Evolutionary conservation across 139 green algal genomes (phyloP).

Genomic region (Asterochloris sp.): DNA sequence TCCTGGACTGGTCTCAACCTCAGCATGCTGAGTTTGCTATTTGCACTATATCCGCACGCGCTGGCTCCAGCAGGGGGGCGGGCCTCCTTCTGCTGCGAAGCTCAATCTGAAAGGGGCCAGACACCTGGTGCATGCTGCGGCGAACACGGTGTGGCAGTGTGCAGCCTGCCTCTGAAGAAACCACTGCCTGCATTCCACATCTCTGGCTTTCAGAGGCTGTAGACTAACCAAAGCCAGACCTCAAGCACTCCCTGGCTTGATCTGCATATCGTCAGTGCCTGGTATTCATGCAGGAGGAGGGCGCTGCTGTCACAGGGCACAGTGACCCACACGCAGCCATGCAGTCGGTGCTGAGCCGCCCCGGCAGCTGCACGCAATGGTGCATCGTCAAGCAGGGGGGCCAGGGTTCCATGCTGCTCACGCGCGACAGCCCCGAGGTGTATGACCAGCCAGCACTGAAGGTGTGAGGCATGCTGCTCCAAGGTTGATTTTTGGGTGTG

Average conservation of each 20-base stretch:
- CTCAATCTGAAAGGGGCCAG: too few relatives aligned
- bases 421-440: neutral
- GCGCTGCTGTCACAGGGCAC: conserved; percentile 66
- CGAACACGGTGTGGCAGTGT: too few relatives aligned
- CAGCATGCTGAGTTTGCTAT: too few relatives aligned
- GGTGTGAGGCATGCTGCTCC: neutral
- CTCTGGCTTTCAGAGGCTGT: too few relatives aligned
- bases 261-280: neutral
- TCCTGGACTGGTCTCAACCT: neutral
- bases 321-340: conserved; percentile 56
- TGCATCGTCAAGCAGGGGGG: conserved; percentile 81
- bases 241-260: neutral
- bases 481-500: too few relatives aligned
- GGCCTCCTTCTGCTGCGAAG: too few relatives aligned
- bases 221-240: too few relatives aligned
- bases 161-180: too few relatives aligned
- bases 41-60: too few relatives aligned
- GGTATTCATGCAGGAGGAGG: conserved; percentile 61
- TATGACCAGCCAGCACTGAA: conserved; percentile 17
- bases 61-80: too few relatives aligned
- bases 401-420: conserved; percentile 64
- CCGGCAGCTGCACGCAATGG: conserved; percentile 56
- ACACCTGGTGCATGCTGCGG: too few relatives aligned
- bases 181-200: too few relatives aligned
- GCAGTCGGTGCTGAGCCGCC: conserved; percentile 49